Evolutionary conservation across 108 stramenopile genomes (phyloP).

Genomic region (Discostella stelligeroides): DNA sequence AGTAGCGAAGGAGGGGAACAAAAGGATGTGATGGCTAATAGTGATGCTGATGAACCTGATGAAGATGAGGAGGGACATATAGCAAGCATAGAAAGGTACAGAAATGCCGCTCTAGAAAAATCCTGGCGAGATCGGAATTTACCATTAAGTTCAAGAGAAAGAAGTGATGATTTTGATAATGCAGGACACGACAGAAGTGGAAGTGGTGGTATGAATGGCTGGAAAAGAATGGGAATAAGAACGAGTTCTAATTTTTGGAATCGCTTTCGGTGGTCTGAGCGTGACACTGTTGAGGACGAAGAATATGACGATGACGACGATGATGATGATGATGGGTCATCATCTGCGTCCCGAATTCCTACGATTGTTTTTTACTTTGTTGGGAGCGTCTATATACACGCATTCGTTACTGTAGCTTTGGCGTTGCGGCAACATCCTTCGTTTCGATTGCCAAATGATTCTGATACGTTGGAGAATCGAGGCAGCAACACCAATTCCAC

Average conservation of each 20-base stretch:
- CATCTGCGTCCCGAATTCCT: conserved; percentile 32
- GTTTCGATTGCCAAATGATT: conserved; percentile 21
- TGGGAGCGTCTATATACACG: conserved; percentile 44
- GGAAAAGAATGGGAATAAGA: conserved; percentile 30
- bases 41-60: conserved; percentile 26
- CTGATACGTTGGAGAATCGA: background rate
- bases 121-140: conserved; percentile 39
- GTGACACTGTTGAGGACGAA: background rate
- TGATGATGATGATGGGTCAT: conserved; percentile 9
- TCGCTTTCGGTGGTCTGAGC: conserved; percentile 1
- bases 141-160: conserved; percentile 6
- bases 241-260: conserved; percentile 25
- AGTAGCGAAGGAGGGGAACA: conserved; percentile 34
- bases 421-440: conserved; percentile 42
- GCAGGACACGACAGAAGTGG: background rate
- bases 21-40: conserved; percentile 18
- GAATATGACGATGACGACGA: background rate
- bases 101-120: conserved; percentile 26
- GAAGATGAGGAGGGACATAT: background rate
- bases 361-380: conserved; percentile 39
- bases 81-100: conserved; percentile 2
- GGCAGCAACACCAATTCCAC: background rate
- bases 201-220: conserved; percentile 3
- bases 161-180: background rate
- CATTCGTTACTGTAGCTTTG: conserved; percentile 35